Evolutionary conservation across 805 yeast species (phyloP).

Genomic region (Starmera amethionina): DNA sequence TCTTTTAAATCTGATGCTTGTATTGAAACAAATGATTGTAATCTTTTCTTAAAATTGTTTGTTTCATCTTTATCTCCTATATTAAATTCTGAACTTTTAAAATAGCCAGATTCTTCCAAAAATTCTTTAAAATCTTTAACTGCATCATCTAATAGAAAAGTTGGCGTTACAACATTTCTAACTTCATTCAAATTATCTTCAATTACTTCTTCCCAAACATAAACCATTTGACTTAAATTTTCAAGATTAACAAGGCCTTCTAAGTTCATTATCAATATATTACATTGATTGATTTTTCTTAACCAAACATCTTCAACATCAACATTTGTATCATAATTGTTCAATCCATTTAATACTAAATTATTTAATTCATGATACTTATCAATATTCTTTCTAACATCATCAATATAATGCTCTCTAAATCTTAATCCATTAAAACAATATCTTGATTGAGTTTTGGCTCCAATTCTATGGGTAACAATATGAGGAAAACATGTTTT

Average conservation of each 20-base stretch:
- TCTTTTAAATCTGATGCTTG: too few species aligned
- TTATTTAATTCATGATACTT: too few species aligned
- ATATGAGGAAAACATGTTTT: slow-evolving; percentile 54
- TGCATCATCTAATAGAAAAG: not conserved
- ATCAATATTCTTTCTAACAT: too few species aligned
- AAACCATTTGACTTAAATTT: not conserved
- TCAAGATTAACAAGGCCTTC: not conserved
- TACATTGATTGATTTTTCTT: not conserved
- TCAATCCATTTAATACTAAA: too few species aligned
- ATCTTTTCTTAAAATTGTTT: too few species aligned
- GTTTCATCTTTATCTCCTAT: too few species aligned
- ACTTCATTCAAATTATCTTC: not conserved
- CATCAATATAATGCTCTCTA: not conserved
- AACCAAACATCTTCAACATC: not conserved
- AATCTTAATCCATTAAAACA: slow-evolving; percentile 70
- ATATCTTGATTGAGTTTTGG: slow-evolving; percentile 73
- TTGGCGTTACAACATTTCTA: too few species aligned
- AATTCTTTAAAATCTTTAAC: not conserved
- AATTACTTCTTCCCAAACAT: not conserved
- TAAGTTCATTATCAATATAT: not conserved
- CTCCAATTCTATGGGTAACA: slow-evolving; percentile 69
- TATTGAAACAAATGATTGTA: too few species aligned
- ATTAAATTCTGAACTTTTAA: too few species aligned
- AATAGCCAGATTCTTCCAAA: not conserved
- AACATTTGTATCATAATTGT: not conserved